phyloP scores from a whole-genome alignment of 441 rosid species.

The Eutrema salsugineum region DNA sequence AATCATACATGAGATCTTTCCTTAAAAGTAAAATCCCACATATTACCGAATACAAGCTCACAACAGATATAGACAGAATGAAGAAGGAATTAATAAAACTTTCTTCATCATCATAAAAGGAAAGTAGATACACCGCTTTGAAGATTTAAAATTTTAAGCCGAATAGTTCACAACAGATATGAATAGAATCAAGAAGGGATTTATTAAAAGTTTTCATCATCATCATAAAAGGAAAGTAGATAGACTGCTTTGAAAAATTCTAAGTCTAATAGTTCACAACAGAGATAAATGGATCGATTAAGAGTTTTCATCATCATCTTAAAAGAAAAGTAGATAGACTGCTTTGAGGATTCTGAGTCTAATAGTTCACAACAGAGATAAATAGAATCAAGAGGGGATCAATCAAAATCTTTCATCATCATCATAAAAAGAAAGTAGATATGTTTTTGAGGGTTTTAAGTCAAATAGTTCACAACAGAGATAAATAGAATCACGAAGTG shows the following conservation, averaged over 20 bases:
- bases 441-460: background rate
- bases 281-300: background rate
- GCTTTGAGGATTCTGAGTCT: background rate
- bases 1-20: background rate
- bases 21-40: background rate
- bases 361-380: background rate
- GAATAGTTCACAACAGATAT: background rate
- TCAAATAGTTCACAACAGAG: background rate
- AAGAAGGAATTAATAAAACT: background rate
- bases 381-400: background rate
- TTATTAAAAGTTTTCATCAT: background rate
- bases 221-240: background rate
- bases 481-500: background rate
- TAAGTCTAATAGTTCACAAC: background rate
- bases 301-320: background rate
- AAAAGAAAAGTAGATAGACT: background rate
- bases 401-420: background rate
- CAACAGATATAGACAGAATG: background rate
- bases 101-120: background rate
- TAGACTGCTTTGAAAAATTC: background rate
- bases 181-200: background rate
- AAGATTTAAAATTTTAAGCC: background rate
- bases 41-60: background rate
- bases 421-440: constrained; percentile 1
- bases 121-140: background rate